These are phyloP conservation scores for Colletotrichum neosansevieriae DNA, from an alignment of 2,329 filamentous ascomycete species.

Conservation along the genomic window DNA sequence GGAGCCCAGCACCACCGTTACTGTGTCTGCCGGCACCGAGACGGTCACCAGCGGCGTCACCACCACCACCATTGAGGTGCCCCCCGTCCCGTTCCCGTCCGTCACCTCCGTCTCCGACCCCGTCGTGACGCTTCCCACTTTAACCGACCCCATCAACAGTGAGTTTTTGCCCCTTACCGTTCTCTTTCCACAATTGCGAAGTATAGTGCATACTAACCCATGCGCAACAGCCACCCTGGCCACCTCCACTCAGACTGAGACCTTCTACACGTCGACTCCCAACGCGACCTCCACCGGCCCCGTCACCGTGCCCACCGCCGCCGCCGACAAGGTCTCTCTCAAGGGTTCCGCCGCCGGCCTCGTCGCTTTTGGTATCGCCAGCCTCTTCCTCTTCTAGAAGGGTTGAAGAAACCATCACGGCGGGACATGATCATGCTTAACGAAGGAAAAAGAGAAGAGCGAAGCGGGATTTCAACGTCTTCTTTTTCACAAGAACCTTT, in stretches of 20 bases:
- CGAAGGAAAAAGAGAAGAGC: neutral
- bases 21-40: constrained; percentile 33
- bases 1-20: constrained; percentile 12
- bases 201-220: neutral
- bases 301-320: constrained; percentile 48
- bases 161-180: neutral
- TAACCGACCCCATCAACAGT: constrained; percentile 25
- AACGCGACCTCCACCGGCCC: constrained; percentile 46
- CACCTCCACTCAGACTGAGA: constrained; percentile 32
- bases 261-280: constrained; percentile 40
- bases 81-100: constrained; percentile 12
- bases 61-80: constrained; percentile 33
- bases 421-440: neutral
- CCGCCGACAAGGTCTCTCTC: constrained; percentile 43
- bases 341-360: constrained; percentile 51
- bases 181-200: no score
- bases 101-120: constrained; percentile 15
- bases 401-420: no score
- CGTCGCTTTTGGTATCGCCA: constrained; percentile 53
- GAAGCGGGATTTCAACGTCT: neutral
- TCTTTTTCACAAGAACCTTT: neutral
- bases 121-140: constrained; percentile 20
- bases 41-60: constrained; percentile 19
- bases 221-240: constrained; percentile 20
- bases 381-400: constrained; percentile 49